Percentiles rank a stretch among this genome's conserved stretches.
These are phyloP conservation scores for Eucalyptus pumila DNA, from an alignment of 345 rosid genomes.

Conservation along the genomic window DNA sequence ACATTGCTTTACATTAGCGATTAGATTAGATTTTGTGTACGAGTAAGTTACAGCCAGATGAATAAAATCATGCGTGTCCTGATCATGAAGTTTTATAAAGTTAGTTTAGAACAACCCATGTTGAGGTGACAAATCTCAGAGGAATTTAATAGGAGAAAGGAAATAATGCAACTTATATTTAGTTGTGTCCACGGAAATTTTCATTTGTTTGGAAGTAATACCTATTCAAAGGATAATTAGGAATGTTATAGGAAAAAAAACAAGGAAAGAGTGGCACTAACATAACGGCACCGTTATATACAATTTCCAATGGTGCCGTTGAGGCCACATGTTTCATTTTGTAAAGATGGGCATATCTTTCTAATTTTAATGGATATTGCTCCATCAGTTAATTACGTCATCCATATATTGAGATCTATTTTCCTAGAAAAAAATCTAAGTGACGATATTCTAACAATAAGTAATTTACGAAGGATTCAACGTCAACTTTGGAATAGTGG, in stretches of 20 bases:
- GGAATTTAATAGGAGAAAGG: background rate
- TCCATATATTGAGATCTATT: background rate
- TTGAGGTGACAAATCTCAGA: background rate
- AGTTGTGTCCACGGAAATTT: background rate
- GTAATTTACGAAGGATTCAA: too few species aligned
- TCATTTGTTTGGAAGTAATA: background rate
- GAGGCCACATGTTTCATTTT: too few species aligned
- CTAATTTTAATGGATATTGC: background rate
- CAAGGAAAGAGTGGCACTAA: too few species aligned
- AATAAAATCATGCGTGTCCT: background rate
- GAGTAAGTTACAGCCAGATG: background rate
- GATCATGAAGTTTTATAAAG: background rate
- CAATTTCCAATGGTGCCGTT: too few species aligned
- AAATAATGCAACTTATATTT: background rate
- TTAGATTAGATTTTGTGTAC: background rate
- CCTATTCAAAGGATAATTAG: too few species aligned
- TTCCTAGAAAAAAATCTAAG: background rate
- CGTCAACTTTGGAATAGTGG: background rate
- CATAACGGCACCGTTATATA: too few species aligned
- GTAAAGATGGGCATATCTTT: background rate
- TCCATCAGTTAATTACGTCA: background rate
- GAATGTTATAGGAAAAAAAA: background rate
- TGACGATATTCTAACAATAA: background rate
- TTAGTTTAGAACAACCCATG: background rate
- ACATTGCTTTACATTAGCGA: background rate